Percentiles rank a stretch among this genome's conserved stretches.
These are phyloP conservation scores for Diddensiella transvaalensis DNA, from an alignment of 805 yeast genomes.

Conservation along the genomic window DNA sequence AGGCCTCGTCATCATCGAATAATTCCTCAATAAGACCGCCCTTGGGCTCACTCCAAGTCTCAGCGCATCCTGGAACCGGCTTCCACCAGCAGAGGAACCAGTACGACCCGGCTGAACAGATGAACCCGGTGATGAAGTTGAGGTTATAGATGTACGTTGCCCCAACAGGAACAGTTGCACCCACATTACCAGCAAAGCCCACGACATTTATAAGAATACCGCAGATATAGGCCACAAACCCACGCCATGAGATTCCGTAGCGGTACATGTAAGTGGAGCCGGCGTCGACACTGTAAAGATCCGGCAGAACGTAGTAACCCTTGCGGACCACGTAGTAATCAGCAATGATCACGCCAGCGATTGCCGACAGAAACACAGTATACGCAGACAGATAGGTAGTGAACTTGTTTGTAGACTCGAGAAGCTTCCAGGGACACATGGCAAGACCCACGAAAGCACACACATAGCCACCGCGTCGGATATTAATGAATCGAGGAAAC, in stretches of 20 bases:
- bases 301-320: slow-evolving; percentile 61
- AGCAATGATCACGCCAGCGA: slow-evolving; percentile 64
- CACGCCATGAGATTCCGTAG: slow-evolving; percentile 80
- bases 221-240: slow-evolving; percentile 69
- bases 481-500: slow-evolving; percentile 45
- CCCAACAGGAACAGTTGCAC: slow-evolving; percentile 72
- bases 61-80: slow-evolving; percentile 21
- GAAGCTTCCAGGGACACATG: slow-evolving; percentile 81
- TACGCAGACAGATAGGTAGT: slow-evolving; percentile 79
- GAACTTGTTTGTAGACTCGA: slow-evolving; percentile 65
- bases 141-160: slow-evolving; percentile 71
- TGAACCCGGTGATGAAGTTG: slow-evolving; percentile 75
- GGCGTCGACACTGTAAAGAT: slow-evolving; percentile 52
- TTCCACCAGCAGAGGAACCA: slow-evolving; percentile 40
- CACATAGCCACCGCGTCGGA: slow-evolving; percentile 76
- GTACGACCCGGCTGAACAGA: slow-evolving; percentile 54
- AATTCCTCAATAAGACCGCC: neutral
- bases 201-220: slow-evolving; percentile 82
- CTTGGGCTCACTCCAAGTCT: slow-evolving; percentile 15
- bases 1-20: neutral
- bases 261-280: slow-evolving; percentile 56
- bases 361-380: slow-evolving; percentile 75
- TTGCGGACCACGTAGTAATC: slow-evolving; percentile 73
- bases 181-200: slow-evolving; percentile 81
- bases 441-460: slow-evolving; percentile 69